Base-by-base conservation (phyloP, 2,329 filamentous ascomycete genomes). In the Paracoccidioides brasiliensis region DNA sequence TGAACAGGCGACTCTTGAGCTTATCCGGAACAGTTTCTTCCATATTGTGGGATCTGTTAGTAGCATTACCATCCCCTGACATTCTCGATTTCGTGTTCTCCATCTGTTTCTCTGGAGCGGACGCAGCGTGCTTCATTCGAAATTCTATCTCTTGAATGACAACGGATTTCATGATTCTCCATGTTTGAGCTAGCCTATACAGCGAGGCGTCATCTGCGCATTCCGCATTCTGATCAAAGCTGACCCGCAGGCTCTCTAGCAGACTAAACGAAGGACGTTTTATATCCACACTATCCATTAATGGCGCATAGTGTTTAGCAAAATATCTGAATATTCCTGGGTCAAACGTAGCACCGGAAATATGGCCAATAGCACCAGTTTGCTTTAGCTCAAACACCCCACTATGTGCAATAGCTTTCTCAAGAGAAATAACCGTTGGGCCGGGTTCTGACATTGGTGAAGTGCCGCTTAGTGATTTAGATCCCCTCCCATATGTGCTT, bases 151-250 rank as follows among this genome's bases (percentile, higher is more conserved):
- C 78, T 56, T 76, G 72, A 2, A 75, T 64, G 54, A 80, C 70
- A 32, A 75, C 72, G 55, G 74, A 71, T 54, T 76, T 77, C 38
- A 82, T 66, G 28, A 83, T 74, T 54, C 74, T 76, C 80, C 80
- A 84, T 22, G 79, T 79, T 59, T 82, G 78, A 37, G 81, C 78
- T 48, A 80, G 68, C 54, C 76, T 73, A 60, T 76, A 70, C 58
- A 76, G 67, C 42, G 75, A 74, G 38, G 74, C 73, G 56, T 72
- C 68, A 58, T 80, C 73, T 32, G 79, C 79, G 59, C 77, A 73
- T 48, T 73, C 69, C 4, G 78, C 77, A 65, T 83, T 83, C 38
- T 75, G 72, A 54, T 77, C 72, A 52, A 82, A 76, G 5, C 73
- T 71, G 8, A 72, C 69, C 22, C 72, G 58, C 44, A 77, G 59